Percentiles rank a stretch among this genome's conserved stretches.
Conservation (phyloP, 345 rosid species). For the Eutrema japonicum region DNA sequence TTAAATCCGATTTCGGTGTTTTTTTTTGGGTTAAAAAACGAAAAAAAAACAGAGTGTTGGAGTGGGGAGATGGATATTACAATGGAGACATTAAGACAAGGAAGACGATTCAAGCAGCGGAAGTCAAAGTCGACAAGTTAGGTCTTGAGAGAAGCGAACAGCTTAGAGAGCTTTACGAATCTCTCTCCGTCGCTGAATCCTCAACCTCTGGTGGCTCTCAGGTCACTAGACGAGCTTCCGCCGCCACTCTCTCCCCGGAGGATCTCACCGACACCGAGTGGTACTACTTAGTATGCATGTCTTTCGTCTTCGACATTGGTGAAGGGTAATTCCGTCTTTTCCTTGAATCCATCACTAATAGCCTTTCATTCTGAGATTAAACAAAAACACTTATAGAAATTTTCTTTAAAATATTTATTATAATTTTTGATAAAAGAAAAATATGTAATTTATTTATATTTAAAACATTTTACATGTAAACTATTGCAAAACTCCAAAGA, state of each 20-base stretch:
- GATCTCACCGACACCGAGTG: slow-evolving; percentile 96
- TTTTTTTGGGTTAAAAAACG: not conserved
- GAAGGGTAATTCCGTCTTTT: slow-evolving; percentile 67
- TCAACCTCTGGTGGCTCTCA: slow-evolving; percentile 54
- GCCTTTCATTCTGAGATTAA: not conserved
- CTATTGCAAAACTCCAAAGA: slow-evolving; percentile 4
- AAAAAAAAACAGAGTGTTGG: slow-evolving; percentile 58
- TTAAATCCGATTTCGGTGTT: not conserved
- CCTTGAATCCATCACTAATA: not conserved
- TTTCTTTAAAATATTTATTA: not conserved
- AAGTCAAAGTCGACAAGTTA: slow-evolving; percentile 62
- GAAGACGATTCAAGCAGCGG: slow-evolving; percentile 80
- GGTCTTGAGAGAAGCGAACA: slow-evolving; percentile 93
- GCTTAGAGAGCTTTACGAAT: slow-evolving; percentile 75
- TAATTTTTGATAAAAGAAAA: not conserved
- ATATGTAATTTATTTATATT: not conserved
- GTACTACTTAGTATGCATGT: slow-evolving; percentile 98
- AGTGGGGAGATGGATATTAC: slow-evolving; percentile 95
- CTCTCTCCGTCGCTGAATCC: slow-evolving; percentile 65
- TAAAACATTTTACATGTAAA: not conserved
- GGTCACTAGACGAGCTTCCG: slow-evolving; percentile 55
- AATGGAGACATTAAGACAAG: slow-evolving; percentile 98
- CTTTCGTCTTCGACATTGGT: slow-evolving; percentile 77
- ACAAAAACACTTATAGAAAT: too few species aligned
- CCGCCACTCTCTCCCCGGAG: slow-evolving; percentile 86